Percentiles rank a stretch among this genome's conserved stretches.
phyloP scores from a whole-genome alignment of 2,329 filamentous ascomycete species.

The Claviceps purpurea region DNA sequence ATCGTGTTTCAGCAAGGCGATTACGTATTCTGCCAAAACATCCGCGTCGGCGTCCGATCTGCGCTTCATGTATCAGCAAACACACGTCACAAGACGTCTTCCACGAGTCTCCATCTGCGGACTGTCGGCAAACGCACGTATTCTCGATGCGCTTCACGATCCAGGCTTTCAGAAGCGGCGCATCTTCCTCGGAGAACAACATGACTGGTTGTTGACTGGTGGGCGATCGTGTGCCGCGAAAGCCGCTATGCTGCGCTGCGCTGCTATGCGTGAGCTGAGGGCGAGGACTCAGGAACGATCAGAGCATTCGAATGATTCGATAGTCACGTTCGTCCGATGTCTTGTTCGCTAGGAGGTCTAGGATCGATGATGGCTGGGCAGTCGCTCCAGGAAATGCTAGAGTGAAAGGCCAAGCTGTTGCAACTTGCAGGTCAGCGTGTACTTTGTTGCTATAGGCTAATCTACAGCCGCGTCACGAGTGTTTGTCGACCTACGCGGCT shows the following conservation, averaged over 20 bases:
- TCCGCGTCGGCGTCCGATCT: constrained; percentile 71
- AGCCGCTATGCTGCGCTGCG: background rate
- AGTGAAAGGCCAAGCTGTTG: no score
- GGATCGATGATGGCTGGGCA: background rate
- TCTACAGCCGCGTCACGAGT: background rate
- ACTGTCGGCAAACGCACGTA: constrained; percentile 37
- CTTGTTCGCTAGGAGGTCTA: no score
- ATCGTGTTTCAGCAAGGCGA: constrained; percentile 61
- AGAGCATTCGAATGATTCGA: background rate
- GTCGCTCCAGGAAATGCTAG: no score
- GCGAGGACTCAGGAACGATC: no score
- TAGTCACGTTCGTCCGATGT: no score
- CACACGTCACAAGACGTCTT: no score
- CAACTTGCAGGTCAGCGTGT: no score
- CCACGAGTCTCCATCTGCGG: no score
- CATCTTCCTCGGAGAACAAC: constrained; percentile 50
- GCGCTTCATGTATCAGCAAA: constrained; percentile 6
- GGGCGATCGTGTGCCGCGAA: background rate
- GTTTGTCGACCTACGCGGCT: background rate
- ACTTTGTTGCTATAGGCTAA: no score
- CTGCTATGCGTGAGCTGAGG: background rate
- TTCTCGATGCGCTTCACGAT: constrained; percentile 65
- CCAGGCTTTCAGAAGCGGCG: constrained; percentile 57
- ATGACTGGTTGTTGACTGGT: constrained; percentile 21
- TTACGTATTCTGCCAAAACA: constrained; percentile 73